Evolutionary conservation across 2,329 filamentous ascomycete genomes (phyloP), one percentile per base, ranked within the genome.

Genomic region (Keithomyces neogunnii): DNA sequence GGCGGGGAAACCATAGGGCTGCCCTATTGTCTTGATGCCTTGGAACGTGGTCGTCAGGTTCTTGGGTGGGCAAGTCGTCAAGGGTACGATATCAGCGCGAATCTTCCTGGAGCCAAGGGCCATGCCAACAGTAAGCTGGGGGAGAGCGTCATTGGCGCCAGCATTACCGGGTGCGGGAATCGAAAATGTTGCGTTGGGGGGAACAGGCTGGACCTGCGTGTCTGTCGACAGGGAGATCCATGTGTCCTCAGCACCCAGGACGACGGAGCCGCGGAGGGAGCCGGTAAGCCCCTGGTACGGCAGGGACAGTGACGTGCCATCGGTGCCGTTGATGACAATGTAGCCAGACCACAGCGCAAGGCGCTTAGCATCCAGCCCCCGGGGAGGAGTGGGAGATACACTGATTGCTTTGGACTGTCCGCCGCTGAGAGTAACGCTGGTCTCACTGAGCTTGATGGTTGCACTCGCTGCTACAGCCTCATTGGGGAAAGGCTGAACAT

Each of bases 31-130:
- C 55, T 63, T 68, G 55, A 69, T 63, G 48, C 71, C 74, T 3
- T 71, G 59, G 26, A 62, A 53, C 49, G 69, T 63, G 6, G 58
- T 62, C 2, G 62, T 63, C 30, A 53, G 10, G 50, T 58, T 53
- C 48, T 66, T 62, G 46, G 58, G 56, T 3, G 56, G 51, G 43
- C 59, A 63, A 13, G 61, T 59, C 4, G 56, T 59, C 48, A 73
- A 49, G 4, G 73, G 69, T 0, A 80, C 66, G 19, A 77, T 60
- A 51, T 78, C 71, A 52, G 69, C 66, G 45, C 68, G 70, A 5
- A 80, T 49, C 7, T 68, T 63, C 3, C 68, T 61, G 2, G 72
- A 73, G 35, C 77, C 77, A 26, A 80, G 70, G 26, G 69, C 66
- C 4, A 78, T 56, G 44, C 66, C 62, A 51, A 71, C 56, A 0